Base-by-base conservation (phyloP, 371 early-diverging fungal genomes). In the Syncephalastrum racemosum region DNA sequence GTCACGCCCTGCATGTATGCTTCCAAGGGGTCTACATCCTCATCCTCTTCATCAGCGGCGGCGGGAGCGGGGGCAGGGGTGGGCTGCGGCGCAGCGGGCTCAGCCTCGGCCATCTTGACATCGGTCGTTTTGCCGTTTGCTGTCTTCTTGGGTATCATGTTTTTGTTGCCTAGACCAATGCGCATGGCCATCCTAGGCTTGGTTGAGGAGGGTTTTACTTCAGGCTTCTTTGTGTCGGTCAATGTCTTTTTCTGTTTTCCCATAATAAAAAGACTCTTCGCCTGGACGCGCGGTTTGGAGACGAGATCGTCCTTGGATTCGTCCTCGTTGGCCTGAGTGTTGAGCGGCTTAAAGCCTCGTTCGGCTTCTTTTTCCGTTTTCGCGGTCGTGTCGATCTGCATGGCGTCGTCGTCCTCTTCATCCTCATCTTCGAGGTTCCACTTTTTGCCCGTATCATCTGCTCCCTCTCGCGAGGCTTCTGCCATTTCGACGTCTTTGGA, bases 1-100 rank as follows among this genome's bases (percentile, higher is more conserved):
- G 79, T 80, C 3, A 94, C 93, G 71, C 91, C 90, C 45, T 74
- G 73, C 95, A 94, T 94, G 62, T 85, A 94, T 15, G 88, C 90
- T 52, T 94, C 95, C 40, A 94, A 63, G 1, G 90, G 83, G 60
- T 94, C 95, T 8, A 81, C 75, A 4, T 63, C 66, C 1, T 51
- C 59, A 15, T 58, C 54, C 25, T 67, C 73, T 15, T 58, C 63
- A 40, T 69, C 64, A 57, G 60, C 66, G 0, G 54, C 42, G 39
- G 53, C 22, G 4, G 54, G 22, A 7, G 58, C 14, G 15, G 27
- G 31, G 7, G 20, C 6, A 27, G 50, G 18, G 14, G 41, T 40
- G 4, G 31, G 6, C 7, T 48, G 36, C 25, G 22, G 13, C 0
- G 24, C 27, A 10, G 10, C 36, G 10, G 36, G 36, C 36, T 31